Conservation (phyloP, 768 basidiomycete species). For the Boletus huronensis region DNA sequence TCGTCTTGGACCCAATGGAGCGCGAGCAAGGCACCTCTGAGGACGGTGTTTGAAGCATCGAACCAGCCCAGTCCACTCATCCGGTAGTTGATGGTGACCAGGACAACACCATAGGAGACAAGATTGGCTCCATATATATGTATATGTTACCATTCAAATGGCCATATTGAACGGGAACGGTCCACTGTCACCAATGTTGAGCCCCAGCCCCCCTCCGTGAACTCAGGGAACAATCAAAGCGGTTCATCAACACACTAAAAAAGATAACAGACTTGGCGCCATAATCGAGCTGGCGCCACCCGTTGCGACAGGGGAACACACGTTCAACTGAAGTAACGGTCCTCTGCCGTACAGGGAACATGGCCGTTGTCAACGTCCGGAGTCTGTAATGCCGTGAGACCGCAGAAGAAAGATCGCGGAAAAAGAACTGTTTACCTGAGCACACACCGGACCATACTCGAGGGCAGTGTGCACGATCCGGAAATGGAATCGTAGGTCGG, state of each 20-base stretch:
- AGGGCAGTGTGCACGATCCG: not conserved
- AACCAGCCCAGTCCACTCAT: not conserved
- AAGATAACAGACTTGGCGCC: not conserved
- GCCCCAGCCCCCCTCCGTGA: not conserved
- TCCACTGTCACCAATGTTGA: not conserved
- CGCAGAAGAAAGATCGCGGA: not conserved
- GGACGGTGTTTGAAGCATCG: too few relatives aligned
- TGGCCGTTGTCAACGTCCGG: not conserved
- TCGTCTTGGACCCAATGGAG: too few relatives aligned
- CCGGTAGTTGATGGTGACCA: not conserved
- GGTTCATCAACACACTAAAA: not conserved
- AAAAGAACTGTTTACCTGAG: not conserved
- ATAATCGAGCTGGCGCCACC: not conserved
- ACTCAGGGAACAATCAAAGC: not conserved
- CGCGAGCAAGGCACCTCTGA: too few relatives aligned
- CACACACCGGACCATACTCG: not conserved
- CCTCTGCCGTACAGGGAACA: not conserved
- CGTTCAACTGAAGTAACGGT: not conserved
- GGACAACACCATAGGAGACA: not conserved
- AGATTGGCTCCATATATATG: not conserved
- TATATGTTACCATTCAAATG: not conserved
- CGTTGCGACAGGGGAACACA: not conserved
- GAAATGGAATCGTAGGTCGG: not conserved
- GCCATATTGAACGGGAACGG: not conserved
- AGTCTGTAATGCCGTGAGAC: not conserved